Percentiles rank a stretch among this genome's conserved stretches.
Conservation (phyloP, 1,284 basidiomycete genomes). For the Flammula alnicola region DNA sequence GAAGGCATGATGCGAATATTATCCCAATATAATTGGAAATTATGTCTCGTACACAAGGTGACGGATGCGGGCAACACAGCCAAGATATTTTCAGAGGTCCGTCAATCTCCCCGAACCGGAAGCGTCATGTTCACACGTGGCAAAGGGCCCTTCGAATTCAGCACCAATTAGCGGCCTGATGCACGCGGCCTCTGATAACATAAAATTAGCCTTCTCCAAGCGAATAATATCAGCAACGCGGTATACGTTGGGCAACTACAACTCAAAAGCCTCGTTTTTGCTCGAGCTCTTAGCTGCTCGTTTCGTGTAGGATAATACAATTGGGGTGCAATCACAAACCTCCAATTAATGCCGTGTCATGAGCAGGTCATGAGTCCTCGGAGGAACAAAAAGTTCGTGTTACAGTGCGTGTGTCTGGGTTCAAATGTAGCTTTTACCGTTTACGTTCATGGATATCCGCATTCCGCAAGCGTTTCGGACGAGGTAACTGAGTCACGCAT, state of each 20-base stretch:
- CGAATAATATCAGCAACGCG: conserved; percentile 15
- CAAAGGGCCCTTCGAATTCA: conserved; percentile 13
- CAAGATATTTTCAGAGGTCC: conserved; percentile 13
- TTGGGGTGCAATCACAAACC: conserved; percentile 13
- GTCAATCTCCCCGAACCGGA: conserved; percentile 23
- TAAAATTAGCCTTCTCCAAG: conserved; percentile 20
- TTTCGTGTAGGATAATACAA: conserved; percentile 9
- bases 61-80: conserved; percentile 10
- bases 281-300: conserved; percentile 2
- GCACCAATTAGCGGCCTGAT: conserved; percentile 4
- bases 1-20: conserved; percentile 26
- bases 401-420: conserved; percentile 17
- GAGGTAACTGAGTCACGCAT: conserved; percentile 13
- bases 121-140: conserved; percentile 25
- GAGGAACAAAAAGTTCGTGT: conserved; percentile 17
- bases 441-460: conserved; percentile 13
- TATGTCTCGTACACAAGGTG: conserved; percentile 17
- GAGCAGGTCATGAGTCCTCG: conserved; percentile 19
- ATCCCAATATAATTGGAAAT: conserved; percentile 21
- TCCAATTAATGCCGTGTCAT: conserved; percentile 23
- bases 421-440: conserved; percentile 12
- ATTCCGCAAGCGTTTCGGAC: conserved; percentile 17
- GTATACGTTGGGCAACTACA: conserved; percentile 11
- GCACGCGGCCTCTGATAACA: conserved; percentile 17
- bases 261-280: conserved; percentile 13